These are phyloP conservation scores for Pneumocystis oryctolagi DNA, from an alignment of 1,139 yeast genomes.

Conservation along the genomic window DNA sequence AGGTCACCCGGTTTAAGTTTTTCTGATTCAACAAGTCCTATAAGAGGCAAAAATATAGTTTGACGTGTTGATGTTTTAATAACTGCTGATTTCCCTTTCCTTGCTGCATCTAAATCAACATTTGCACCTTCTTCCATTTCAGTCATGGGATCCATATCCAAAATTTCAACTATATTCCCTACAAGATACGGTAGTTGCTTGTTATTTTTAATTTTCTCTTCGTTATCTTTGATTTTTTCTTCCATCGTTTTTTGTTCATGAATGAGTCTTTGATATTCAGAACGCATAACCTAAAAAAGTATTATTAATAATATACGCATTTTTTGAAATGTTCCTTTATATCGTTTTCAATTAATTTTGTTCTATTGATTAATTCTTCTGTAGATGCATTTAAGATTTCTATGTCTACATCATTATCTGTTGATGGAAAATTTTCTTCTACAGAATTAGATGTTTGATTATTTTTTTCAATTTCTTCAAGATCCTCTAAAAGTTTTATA, in stretches of 20 bases:
- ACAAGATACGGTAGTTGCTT: constrained; percentile 91
- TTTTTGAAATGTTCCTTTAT: constrained; percentile 41
- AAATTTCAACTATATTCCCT: constrained; percentile 91
- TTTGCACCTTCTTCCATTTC: constrained; percentile 87
- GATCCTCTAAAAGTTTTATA: neutral
- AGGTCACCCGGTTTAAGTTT: constrained; percentile 85
- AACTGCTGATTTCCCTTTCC: constrained; percentile 94
- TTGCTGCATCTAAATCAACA: constrained; percentile 79
- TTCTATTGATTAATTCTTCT: constrained; percentile 69
- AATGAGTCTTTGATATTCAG: constrained; percentile 76
- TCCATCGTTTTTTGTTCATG: constrained; percentile 89
- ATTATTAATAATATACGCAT: neutral
- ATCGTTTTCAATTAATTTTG: constrained; percentile 82
- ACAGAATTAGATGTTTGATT: neutral
- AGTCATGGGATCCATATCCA: constrained; percentile 76
- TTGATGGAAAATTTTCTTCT: neutral
- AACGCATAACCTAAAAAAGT: constrained; percentile 46
- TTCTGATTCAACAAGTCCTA: constrained; percentile 85
- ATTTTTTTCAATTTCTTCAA: neutral
- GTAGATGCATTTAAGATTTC: constrained; percentile 71
- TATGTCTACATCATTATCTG: constrained; percentile 43
- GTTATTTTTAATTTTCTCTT: constrained; percentile 89
- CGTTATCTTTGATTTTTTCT: constrained; percentile 89
- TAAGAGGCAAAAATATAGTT: constrained; percentile 87
- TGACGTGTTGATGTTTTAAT: constrained; percentile 95